These are phyloP conservation scores for Clitoria ternatea DNA, from an alignment of 306 rosid genomes.

Conservation along the genomic window DNA sequence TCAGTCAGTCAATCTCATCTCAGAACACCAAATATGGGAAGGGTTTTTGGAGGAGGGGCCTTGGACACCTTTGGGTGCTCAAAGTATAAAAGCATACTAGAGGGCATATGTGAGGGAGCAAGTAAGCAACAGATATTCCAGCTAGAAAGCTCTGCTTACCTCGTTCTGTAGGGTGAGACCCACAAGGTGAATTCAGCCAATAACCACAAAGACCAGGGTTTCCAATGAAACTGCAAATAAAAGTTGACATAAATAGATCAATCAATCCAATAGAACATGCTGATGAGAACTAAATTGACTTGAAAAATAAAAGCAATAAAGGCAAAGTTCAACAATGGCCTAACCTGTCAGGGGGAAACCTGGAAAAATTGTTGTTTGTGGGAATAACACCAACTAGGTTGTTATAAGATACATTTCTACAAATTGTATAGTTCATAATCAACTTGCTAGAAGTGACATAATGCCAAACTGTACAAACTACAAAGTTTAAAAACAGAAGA, in stretches of 20 bases:
- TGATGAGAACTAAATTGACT: not conserved
- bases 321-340: slow-evolving; percentile 3
- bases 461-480: not conserved
- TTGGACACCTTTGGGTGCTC: not conserved
- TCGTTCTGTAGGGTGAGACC: slow-evolving; percentile 45
- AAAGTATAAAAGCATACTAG: not conserved
- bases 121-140: not conserved
- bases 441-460: not conserved
- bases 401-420: slow-evolving; percentile 78
- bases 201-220: slow-evolving; percentile 64
- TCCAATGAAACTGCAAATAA: slow-evolving; percentile 60
- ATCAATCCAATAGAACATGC: not conserved
- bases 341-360: slow-evolving; percentile 75
- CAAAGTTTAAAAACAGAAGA: not conserved
- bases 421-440: not conserved
- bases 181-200: slow-evolving; percentile 53
- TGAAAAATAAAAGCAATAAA: not conserved
- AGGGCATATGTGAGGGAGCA: not conserved
- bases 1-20: not conserved
- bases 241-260: slow-evolving; percentile 13
- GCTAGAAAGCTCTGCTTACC: slow-evolving; percentile 32
- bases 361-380: slow-evolving; percentile 63
- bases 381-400: slow-evolving; percentile 69
- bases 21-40: not conserved
- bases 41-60: not conserved